Conservation (phyloP, 2,329 filamentous ascomycete species). For the Botrytis porri region DNA sequence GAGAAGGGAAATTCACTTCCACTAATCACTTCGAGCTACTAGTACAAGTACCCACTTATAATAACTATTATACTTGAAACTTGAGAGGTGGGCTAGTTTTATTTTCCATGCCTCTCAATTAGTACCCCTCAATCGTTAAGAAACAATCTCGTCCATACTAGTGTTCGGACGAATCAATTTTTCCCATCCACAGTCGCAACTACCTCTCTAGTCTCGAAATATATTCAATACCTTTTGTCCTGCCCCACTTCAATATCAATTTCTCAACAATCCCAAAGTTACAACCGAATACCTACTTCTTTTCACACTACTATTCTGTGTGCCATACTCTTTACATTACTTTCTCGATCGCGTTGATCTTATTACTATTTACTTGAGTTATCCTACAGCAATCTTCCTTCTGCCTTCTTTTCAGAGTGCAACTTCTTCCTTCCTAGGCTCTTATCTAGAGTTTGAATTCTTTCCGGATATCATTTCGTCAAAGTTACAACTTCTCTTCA, state of each 20-base stretch:
- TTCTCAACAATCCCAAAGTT: neutral
- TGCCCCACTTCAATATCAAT: neutral
- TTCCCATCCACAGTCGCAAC: neutral
- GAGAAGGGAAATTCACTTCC: neutral
- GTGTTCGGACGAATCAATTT: neutral
- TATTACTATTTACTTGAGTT: neutral
- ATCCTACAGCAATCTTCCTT: neutral
- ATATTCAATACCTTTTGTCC: slow-evolving; percentile 1
- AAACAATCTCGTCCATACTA: neutral
- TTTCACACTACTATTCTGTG: neutral
- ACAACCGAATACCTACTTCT: neutral
- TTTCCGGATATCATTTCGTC: neutral
- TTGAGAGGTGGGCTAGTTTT: neutral
- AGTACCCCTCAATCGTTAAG: neutral
- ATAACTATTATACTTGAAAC: neutral
- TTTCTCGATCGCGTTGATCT: neutral
- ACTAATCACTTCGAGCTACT: neutral
- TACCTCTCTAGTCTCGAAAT: neutral
- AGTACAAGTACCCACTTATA: neutral
- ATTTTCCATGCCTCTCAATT: neutral
- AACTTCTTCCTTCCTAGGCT: neutral
- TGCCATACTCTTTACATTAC: neutral
- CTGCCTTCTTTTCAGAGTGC: neutral
- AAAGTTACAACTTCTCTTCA: neutral
- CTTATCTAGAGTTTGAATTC: neutral